Evolutionary conservation across 2,329 filamentous ascomycete species (phyloP).

Genomic region (Diaporthe australafricana): DNA sequence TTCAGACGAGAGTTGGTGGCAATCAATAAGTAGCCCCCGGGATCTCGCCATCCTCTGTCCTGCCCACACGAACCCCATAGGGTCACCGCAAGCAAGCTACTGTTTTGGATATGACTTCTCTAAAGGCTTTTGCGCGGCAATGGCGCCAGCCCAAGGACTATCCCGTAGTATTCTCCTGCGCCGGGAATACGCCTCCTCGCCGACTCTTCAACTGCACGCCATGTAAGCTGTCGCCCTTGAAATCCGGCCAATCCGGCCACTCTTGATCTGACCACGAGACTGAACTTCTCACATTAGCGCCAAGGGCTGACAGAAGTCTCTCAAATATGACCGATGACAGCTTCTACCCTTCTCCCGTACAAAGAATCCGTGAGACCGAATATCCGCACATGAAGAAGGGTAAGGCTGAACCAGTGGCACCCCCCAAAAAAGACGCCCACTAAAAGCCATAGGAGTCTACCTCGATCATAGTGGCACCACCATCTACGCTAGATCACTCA

Average conservation of each 20-base stretch:
- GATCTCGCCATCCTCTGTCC: background rate
- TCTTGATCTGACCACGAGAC: background rate
- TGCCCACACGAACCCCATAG: conserved; percentile 11
- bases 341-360: conserved; percentile 41
- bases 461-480: conserved; percentile 70
- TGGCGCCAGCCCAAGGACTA: conserved; percentile 23
- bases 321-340: conserved; percentile 22
- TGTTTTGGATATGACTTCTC: conserved; percentile 23
- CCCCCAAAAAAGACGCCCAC: background rate
- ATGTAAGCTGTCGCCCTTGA: conserved; percentile 20
- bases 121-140: conserved; percentile 10
- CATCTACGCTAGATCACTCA: conserved; percentile 68
- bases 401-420: conserved; percentile 40
- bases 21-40: conserved; percentile 27
- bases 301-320: background rate
- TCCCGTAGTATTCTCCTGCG: conserved; percentile 12
- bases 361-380: conserved; percentile 51
- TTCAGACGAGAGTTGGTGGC: conserved; percentile 14
- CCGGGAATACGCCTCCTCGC: conserved; percentile 26
- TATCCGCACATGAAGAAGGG: conserved; percentile 56
- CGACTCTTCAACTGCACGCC: conserved; percentile 28
- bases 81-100: conserved; percentile 3
- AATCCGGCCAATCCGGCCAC: background rate
- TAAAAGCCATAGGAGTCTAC: conserved; percentile 55
- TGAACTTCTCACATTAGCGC: conserved; percentile 5